phyloP scores from a whole-genome alignment of 345 rosid species.

The Eucalyptus leucophloia region DNA sequence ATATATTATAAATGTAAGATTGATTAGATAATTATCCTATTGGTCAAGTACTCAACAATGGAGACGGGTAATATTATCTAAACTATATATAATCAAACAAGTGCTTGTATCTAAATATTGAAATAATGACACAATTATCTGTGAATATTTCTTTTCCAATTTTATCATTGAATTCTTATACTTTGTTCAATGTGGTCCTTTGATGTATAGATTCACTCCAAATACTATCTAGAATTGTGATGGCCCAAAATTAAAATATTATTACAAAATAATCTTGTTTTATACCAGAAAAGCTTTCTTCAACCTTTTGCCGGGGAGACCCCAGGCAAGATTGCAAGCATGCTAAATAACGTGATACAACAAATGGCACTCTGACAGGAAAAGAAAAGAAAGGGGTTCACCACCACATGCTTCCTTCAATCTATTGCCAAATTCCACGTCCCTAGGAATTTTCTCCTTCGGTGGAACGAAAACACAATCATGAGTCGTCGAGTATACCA shows the following conservation, averaged over 20 bases:
- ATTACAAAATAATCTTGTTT: background rate
- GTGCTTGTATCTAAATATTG: background rate
- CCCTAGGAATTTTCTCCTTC: background rate
- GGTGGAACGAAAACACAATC: background rate
- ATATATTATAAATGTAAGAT: background rate
- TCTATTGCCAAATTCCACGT: background rate
- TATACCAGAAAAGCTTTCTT: background rate
- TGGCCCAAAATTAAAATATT: background rate
- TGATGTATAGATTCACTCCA: background rate
- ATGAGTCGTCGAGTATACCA: background rate
- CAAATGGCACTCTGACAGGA: too few relatives aligned
- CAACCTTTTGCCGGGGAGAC: background rate
- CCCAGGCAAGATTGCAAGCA: background rate
- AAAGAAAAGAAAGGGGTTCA: too few relatives aligned
- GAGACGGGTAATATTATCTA: background rate
- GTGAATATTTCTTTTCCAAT: background rate
- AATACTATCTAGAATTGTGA: background rate
- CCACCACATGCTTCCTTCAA: background rate
- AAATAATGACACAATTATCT: background rate
- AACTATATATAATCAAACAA: background rate
- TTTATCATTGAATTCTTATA: background rate
- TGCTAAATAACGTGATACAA: background rate
- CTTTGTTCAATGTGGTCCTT: background rate
- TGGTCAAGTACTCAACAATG: background rate
- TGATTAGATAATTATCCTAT: background rate